Percentiles rank a stretch among this genome's conserved stretches.
Conservation (phyloP, 805 yeast species). For the Zygoascus flipseniorum region DNA sequence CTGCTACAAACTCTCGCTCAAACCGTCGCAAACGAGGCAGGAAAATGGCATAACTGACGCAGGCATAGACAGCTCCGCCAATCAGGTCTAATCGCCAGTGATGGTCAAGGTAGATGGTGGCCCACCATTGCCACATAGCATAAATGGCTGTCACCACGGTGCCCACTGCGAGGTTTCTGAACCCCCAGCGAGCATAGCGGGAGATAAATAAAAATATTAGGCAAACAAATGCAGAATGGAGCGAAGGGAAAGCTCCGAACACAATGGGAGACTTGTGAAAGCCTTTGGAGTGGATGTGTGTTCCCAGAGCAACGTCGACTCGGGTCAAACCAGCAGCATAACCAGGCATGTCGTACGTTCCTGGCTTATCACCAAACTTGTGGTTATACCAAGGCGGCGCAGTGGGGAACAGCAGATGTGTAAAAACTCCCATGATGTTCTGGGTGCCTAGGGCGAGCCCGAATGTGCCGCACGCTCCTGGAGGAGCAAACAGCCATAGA, state of each 20-base stretch:
- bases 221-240: constrained; percentile 15
- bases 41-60: constrained; percentile 35
- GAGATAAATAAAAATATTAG: constrained; percentile 38
- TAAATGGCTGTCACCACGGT: constrained; percentile 32
- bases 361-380: constrained; percentile 48
- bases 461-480: constrained; percentile 51
- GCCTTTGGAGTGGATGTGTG: constrained; percentile 50
- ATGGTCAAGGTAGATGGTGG: constrained; percentile 64
- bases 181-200: constrained; percentile 31
- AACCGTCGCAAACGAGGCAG: constrained; percentile 29
- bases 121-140: constrained; percentile 62
- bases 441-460: constrained; percentile 50
- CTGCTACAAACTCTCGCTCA: constrained; percentile 27
- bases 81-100: constrained; percentile 60
- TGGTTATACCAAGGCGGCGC: constrained; percentile 73
- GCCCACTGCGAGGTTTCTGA: constrained; percentile 5
- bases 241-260: constrained; percentile 48
- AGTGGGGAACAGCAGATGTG: constrained; percentile 57
- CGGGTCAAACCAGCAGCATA: constrained; percentile 65
- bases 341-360: constrained; percentile 55
- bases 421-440: constrained; percentile 49
- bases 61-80: constrained; percentile 46
- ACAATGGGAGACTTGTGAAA: constrained; percentile 63
- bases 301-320: constrained; percentile 55
- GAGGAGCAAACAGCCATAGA: constrained; percentile 57